These are phyloP conservation scores for Amphirosellinia nigrospora DNA, from an alignment of 495 filamentous ascomycete genomes.

Conservation along the genomic window DNA sequence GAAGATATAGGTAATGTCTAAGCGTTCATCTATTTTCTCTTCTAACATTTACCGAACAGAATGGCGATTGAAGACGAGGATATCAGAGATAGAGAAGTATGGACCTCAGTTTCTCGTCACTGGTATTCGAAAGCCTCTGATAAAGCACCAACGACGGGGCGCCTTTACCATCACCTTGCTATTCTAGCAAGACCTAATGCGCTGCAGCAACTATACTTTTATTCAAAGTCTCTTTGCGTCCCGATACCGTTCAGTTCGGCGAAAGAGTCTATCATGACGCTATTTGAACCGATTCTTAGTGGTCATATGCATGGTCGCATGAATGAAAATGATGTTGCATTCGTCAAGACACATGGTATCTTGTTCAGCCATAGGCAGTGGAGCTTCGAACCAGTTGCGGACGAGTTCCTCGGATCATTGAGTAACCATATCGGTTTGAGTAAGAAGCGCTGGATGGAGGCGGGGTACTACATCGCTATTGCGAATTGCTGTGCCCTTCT, in stretches of 20 bases:
- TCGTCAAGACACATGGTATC: constrained; percentile 69
- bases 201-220: constrained; percentile 75
- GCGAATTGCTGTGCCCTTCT: constrained; percentile 50
- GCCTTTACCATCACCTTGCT: constrained; percentile 81
- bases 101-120: constrained; percentile 71
- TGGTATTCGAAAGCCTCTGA: constrained; percentile 83
- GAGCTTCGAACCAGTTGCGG: constrained; percentile 51
- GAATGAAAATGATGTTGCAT: constrained; percentile 51
- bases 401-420: constrained; percentile 60
- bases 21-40: not conserved
- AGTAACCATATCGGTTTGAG: constrained; percentile 65
- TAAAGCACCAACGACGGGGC: constrained; percentile 67
- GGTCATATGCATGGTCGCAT: constrained; percentile 40
- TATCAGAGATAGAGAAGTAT: constrained; percentile 69
- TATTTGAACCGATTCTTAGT: constrained; percentile 70
- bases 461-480: constrained; percentile 69
- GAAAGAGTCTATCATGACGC: constrained; percentile 70
- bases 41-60: constrained; percentile 22
- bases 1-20: constrained; percentile 44
- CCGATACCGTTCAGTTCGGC: constrained; percentile 65
- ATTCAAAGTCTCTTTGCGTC: constrained; percentile 52
- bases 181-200: constrained; percentile 74
- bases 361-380: constrained; percentile 65
- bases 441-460: constrained; percentile 66
- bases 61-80: constrained; percentile 79